A percentile compares a stretch with the other conserved stretches of the same genome.
phyloP scores from a whole-genome alignment of 441 rosid species.

The Populus hybrid region DNA sequence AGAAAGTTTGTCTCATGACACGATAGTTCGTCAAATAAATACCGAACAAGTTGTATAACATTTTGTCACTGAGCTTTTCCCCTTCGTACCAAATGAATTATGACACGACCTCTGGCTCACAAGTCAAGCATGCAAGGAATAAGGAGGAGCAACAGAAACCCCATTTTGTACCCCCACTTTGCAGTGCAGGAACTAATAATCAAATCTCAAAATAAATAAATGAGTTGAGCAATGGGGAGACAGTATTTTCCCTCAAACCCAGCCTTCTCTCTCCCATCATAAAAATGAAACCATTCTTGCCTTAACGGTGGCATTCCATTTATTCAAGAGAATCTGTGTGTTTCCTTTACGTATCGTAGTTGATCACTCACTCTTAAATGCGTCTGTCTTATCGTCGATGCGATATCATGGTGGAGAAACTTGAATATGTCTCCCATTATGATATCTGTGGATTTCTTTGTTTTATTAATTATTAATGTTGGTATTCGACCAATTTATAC shows the following conservation, averaged over 20 bases:
- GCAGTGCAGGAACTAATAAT: background rate
- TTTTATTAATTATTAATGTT: too few species aligned
- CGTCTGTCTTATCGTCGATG: background rate
- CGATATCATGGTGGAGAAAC: background rate
- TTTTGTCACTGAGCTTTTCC: background rate
- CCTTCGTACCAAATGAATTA: background rate
- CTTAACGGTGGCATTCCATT: background rate
- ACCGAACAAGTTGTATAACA: background rate
- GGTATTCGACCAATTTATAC: too few species aligned
- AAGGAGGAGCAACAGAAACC: background rate
- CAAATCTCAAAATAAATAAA: background rate
- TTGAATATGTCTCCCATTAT: background rate
- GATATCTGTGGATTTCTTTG: too few species aligned
- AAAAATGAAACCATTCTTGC: background rate
- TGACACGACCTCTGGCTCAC: background rate
- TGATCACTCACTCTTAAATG: background rate
- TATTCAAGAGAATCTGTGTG: background rate
- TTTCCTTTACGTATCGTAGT: background rate
- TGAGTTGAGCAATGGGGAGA: background rate
- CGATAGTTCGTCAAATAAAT: background rate
- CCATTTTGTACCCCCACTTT: background rate
- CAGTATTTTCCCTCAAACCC: background rate
- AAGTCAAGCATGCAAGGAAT: background rate
- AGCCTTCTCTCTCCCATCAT: background rate
- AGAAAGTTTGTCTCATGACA: background rate